Evolutionary conservation across 176 grass and related monocot species (phyloP), one percentile per base, ranked within the genome.

Genomic region (Triticum turgidum): DNA sequence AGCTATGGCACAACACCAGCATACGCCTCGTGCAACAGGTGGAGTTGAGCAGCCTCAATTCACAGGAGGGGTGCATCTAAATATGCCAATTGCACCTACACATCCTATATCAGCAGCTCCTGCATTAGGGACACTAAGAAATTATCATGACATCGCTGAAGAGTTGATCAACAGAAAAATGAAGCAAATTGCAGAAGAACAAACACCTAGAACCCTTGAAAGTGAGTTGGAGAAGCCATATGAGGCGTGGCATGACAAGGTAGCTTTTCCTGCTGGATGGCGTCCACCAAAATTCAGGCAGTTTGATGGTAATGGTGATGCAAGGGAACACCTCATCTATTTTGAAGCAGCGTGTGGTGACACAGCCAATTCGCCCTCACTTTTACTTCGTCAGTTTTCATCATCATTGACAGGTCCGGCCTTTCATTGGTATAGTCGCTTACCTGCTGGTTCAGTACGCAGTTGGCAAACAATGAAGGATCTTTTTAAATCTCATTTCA

Each of bases 271-370:
- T 7, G n/a, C 33, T 0, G 30, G 42, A 4, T 83, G 81, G 81
- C 68, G 32, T n/a, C 68, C 68, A 11, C 81, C 81, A 0, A 59
- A 41, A 7, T 83, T 83, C 0, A 15, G 11, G 4, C 65, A 56
- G 21, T 82, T 82, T 1, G 80, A 82, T 37, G 80, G 80, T 1
- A 70, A 66, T 1, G 11, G 30, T 0, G 80, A 82, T 11, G 65
- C 65, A 10, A 14, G 29, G 25, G 80, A 82, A 2, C 65, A 82
- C 11, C 1, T 82, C 0, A 45, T 33, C 0, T 70, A 82, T 18
- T 83, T 83, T 61, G 81, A 83, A 7, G 66, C 32, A 10, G 49
- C 45, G 5, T 68, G 80, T 56, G 65, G 80, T 7, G 65, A 82
- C 6, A 82, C 44, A 1, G 65, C 65, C 3, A 29, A 32, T 6